Conservation (phyloP, 2,329 filamentous ascomycete genomes). For the Exophiala sp. region DNA sequence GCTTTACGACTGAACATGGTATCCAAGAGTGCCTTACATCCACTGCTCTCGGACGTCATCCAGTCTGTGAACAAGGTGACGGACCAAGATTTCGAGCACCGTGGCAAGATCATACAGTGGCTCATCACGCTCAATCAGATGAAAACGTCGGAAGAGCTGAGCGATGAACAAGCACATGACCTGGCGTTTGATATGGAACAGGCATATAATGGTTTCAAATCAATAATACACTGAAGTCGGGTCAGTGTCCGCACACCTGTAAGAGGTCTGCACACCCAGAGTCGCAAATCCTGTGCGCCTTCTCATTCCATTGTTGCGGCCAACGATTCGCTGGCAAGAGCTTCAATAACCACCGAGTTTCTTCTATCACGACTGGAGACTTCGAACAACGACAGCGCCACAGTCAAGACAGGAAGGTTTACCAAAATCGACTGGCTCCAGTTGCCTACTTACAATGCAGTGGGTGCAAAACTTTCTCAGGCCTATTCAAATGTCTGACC, state of each 20-base stretch:
- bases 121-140: conserved; percentile 96
- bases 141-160: conserved; percentile 88
- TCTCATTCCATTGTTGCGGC: no score
- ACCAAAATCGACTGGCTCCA: no score
- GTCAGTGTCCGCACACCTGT: not conserved
- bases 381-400: no score
- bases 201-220: conserved; percentile 92
- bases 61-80: conserved; percentile 97
- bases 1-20: conserved; percentile 87
- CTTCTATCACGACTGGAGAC: no score
- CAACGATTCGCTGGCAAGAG: no score
- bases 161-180: conserved; percentile 81
- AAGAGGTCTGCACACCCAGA: not conserved
- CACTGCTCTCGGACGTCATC: conserved; percentile 89
- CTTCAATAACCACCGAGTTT: no score
- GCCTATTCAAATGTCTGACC: no score
- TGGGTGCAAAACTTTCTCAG: no score
- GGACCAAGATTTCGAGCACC: conserved; percentile 87
- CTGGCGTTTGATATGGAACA: conserved; percentile 90
- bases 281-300: no score
- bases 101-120: conserved; percentile 98
- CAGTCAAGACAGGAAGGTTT: no score
- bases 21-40: conserved; percentile 95
- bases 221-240: conserved; percentile 52
- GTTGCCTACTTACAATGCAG: no score